These are phyloP conservation scores for Coccinonectria pachysandricola DNA, from an alignment of 2,329 filamentous ascomycete species.

Conservation along the genomic window DNA sequence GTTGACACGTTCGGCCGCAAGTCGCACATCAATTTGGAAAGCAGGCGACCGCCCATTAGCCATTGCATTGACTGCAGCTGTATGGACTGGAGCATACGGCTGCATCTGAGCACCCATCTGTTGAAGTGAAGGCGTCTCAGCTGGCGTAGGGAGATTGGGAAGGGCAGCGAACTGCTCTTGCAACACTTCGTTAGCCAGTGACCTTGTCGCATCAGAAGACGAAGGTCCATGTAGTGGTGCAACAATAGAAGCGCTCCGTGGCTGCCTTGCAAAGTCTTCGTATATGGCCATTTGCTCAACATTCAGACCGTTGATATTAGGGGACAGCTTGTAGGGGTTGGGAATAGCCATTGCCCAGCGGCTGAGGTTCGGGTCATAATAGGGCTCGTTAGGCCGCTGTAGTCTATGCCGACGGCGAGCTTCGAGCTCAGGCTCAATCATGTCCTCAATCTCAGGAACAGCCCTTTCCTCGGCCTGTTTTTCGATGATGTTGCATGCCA, in stretches of 20 bases:
- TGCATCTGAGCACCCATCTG: conserved; percentile 43
- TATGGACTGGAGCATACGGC: conserved; percentile 45
- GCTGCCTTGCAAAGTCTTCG: conserved; percentile 86
- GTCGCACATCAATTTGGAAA: conserved; percentile 41
- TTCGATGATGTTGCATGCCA: conserved; percentile 88
- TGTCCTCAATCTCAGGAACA: conserved; percentile 86
- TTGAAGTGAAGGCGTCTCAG: conserved; percentile 48
- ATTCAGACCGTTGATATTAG: conserved; percentile 61
- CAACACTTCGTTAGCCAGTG: conserved; percentile 53
- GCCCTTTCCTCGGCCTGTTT: conserved; percentile 91
- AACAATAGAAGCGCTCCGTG: conserved; percentile 50
- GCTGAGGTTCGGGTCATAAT: conserved; percentile 71
- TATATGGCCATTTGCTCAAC: conserved; percentile 91
- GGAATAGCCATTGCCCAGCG: conserved; percentile 92
- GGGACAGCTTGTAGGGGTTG: conserved; percentile 80
- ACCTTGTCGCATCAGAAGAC: conserved; percentile 49
- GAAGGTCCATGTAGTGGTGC: conserved; percentile 46
- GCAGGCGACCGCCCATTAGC: conserved; percentile 40
- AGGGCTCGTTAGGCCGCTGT: conserved; percentile 70
- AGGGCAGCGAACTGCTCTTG: conserved; percentile 50
- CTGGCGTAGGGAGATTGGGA: conserved; percentile 47
- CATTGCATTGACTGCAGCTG: conserved; percentile 22
- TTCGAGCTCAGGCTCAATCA: conserved; percentile 74
- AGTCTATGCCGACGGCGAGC: conserved; percentile 65
- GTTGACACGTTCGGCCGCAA: conserved; percentile 43